Base-by-base conservation (phyloP, 306 rosid species). In the Vigna nakashimae region DNA sequence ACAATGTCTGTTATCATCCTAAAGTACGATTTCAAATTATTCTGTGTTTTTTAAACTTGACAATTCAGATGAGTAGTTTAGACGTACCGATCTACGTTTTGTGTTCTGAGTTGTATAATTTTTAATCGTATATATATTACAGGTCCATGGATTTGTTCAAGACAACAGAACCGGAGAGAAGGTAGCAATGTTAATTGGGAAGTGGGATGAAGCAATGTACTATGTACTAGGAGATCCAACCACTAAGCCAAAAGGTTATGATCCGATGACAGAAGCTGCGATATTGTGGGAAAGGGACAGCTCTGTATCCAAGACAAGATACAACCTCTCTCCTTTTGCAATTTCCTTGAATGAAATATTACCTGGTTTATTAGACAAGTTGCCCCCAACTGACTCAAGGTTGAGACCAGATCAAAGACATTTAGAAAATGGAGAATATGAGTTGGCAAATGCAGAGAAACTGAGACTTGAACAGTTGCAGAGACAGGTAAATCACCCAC, bases 111-210 rank as follows among this genome's bases (percentile, higher is more conserved):
- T 50, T 64, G 46, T 20, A 9, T 45, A 43, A 71, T n/a, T 51
- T 64, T 63, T 72, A 14, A 74, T 74, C 30, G 3, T 42, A 9
- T 42, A 20, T 63, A 73, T 73, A 82, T 75, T 80, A 63, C 91
- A 95, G 99, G 99, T 95, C 62, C 98, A 91, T 83, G 99, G 99
- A 58, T 95, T 92, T 87, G 92, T 95, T 85, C 99, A 95, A 91
- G 98, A 95, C 89, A 91, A 95, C 79, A 87, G 92, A 86, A 95
- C 96, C n/a, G 99, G 99, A 50, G 98, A 92, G 83, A 95, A 95
- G 86, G 97, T 95, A 20, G 99, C 98, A n/a, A 90, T 95, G 94
- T 69, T 95, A 70, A 85, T 95, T 66, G 98, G 99, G 70, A 95
- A 95, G 86, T 95, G 99, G 99, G 99, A 95, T 46, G 98, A 88